These are phyloP conservation scores for Aspergillus spinulosporus DNA, from an alignment of 2,329 filamentous ascomycete genomes.

Conservation along the genomic window DNA sequence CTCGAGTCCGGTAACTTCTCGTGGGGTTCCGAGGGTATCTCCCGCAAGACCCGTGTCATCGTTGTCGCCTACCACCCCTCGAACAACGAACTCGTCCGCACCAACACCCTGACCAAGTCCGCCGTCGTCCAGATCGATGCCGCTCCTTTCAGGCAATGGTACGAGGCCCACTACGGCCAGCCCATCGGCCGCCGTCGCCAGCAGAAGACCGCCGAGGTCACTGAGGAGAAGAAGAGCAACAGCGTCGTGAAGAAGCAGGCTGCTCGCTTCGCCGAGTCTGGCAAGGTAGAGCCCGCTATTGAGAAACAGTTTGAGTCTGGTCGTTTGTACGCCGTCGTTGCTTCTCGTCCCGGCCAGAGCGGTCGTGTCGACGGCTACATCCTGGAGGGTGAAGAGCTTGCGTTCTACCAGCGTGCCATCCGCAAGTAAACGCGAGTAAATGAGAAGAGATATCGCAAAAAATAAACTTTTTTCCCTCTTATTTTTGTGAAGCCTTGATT, in stretches of 20 bases:
- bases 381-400: constrained; percentile 98
- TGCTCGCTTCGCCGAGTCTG: constrained; percentile 73
- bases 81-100: constrained; percentile 99
- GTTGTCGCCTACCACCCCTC: constrained; percentile 98
- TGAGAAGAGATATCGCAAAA: constrained; percentile 19
- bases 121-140: constrained; percentile 99
- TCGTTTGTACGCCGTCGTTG: constrained; percentile 90
- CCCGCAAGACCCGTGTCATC: constrained; percentile 99
- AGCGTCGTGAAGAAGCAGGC: constrained; percentile 95
- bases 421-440: constrained; percentile 73
- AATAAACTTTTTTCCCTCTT: constrained; percentile 16
- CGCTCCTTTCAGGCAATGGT: constrained; percentile 99
- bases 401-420: constrained; percentile 99
- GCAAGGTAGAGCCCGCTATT: constrained; percentile 89
- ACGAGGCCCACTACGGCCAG: constrained; percentile 98
- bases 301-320: constrained; percentile 99
- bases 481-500: constrained; percentile 16
- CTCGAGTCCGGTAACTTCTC: constrained; percentile 99
- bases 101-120: constrained; percentile 99
- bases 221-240: constrained; percentile 87
- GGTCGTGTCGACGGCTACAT: constrained; percentile 97
- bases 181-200: constrained; percentile 86
- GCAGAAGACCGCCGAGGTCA: constrained; percentile 62
- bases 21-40: constrained; percentile 96
- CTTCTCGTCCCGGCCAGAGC: constrained; percentile 93